Conservation (phyloP, 805 yeast genomes). For the Wickerhamiella spandovensis region DNA sequence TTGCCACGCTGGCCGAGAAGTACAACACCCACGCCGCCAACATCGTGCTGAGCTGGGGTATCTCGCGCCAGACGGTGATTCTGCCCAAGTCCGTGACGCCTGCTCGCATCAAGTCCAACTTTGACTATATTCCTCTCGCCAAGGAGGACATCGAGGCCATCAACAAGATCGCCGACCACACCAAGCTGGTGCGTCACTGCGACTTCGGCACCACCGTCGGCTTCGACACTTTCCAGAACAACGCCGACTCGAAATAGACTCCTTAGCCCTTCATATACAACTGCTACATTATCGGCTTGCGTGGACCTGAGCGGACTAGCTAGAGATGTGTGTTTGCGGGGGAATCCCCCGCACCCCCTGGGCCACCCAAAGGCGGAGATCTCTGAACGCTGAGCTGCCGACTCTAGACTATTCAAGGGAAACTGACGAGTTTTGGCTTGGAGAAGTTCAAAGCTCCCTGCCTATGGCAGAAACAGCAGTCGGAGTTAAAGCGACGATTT, state of each 20-base stretch:
- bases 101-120: constrained; percentile 38
- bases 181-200: constrained; percentile 16
- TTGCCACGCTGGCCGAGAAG: constrained; percentile 45
- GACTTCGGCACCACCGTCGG: constrained; percentile 7
- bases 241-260: constrained; percentile 17
- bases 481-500: no score
- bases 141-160: constrained; percentile 30
- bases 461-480: no score
- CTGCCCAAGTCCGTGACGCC: constrained; percentile 61
- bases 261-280: no score
- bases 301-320: no score
- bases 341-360: no score
- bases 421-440: no score
- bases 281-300: no score
- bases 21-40: constrained; percentile 29
- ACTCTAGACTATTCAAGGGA: no score
- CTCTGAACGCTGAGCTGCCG: no score
- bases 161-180: constrained; percentile 11
- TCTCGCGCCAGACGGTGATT: constrained; percentile 41
- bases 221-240: constrained; percentile 14
- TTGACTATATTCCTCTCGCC: constrained; percentile 29
- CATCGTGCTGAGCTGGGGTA: constrained; percentile 24
- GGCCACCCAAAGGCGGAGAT: no score
- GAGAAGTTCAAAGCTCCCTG: no score
- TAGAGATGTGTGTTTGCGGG: no score